Base-by-base conservation (phyloP, 2,329 filamentous ascomycete species). In the Penicillium sp. region DNA sequence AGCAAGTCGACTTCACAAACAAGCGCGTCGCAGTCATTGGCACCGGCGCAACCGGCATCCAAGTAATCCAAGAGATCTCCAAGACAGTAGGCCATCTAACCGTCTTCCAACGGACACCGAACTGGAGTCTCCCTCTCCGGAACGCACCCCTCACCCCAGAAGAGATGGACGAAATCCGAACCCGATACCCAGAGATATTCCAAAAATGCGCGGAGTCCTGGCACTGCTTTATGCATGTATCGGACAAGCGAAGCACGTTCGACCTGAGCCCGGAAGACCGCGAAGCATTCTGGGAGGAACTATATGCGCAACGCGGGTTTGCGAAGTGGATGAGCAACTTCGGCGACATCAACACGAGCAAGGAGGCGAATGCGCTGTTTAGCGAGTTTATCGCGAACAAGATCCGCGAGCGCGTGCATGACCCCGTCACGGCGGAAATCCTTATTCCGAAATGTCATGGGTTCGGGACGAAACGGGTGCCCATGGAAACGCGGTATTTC, bases 1-100 rank as follows among this genome's bases (percentile, higher is more conserved):
- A 58, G 6, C 24, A 38, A 39, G 46, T 49, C n/a, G 45, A 47
- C 18, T 47, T 47, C 10, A 26, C 66, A 20, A 66, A 68, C 43
- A 77, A 77, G 60, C 70, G 72, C 6, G 68, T 77, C 9, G 76
- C 72, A 4, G 65, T 79, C 2, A 72, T 79, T 16, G 76, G 76
- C 1, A 76, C 74, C 9, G 76, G 76, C 7, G 73, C 75, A 3
- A 76, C 75, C 0, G 76, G 72, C 5, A 72, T 79, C 4, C 76
- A 79, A 43, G 59, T 65, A 22, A 67, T 66, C 10, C 64, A 66
- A 29, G 58, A 61, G 18, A 57, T 61, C 31, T 60, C 59, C 11
- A 61, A 60, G 50, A 55, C 22, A 2, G 64, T 53, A 5, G 50
- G 53, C 2, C 35, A 56, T 5, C 59, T 68, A 2, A 65, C 66